phyloP scores from a whole-genome alignment of 306 rosid genomes.

The Citrullus colocynthis region DNA sequence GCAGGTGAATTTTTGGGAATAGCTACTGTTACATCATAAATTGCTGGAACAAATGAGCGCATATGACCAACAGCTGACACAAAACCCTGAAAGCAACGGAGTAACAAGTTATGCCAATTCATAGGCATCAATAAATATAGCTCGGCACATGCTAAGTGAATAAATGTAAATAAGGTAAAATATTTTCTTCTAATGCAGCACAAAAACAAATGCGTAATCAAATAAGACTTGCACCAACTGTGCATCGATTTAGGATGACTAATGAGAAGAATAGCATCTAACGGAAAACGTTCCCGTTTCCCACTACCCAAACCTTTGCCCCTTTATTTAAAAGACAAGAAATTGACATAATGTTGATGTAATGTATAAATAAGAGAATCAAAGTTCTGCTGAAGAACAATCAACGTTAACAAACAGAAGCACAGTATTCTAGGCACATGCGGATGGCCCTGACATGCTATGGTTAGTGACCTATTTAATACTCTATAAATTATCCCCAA shows the following conservation, averaged over 20 bases:
- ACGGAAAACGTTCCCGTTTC: background rate
- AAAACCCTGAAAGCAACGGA: slow-evolving; percentile 46
- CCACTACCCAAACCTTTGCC: background rate
- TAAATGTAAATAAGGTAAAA: background rate
- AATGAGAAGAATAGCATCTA: background rate
- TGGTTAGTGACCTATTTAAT: background rate
- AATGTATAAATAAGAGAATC: background rate
- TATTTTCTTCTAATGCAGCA: background rate
- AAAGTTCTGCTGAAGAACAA: background rate
- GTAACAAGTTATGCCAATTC: background rate
- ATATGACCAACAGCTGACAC: slow-evolving; percentile 66
- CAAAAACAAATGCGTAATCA: background rate
- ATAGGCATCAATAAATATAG: background rate
- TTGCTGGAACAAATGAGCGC: slow-evolving; percentile 82
- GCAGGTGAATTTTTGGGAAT: slow-evolving; percentile 72
- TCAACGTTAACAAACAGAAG: background rate
- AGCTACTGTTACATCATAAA: slow-evolving; percentile 70
- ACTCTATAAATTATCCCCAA: background rate
- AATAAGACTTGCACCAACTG: background rate
- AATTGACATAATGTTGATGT: background rate
- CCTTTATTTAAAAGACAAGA: background rate
- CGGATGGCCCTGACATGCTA: background rate
- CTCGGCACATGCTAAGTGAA: background rate
- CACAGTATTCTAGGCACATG: background rate
- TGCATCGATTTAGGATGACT: background rate